Conservation (phyloP, 768 basidiomycete species). For the Dacryopinax spathularia region DNA sequence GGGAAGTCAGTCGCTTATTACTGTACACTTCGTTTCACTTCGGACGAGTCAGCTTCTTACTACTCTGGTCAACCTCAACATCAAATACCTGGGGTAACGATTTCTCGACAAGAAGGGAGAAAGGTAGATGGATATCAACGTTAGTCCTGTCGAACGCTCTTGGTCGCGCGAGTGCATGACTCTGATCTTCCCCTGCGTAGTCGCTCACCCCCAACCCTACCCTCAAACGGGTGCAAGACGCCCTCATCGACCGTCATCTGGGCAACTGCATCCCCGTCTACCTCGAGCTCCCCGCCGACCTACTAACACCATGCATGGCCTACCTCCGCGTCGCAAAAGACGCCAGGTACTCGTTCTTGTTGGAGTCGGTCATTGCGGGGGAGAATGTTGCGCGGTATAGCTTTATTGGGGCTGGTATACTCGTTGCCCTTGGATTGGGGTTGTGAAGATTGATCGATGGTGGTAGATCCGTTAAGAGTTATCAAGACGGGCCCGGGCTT, state of each 20-base stretch:
- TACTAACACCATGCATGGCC: conserved; percentile 92
- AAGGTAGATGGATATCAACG: not conserved
- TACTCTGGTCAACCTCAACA: not conserved
- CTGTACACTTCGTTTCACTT: too few relatives aligned
- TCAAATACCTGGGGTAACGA: too few relatives aligned
- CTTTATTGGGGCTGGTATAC: conserved; percentile 81
- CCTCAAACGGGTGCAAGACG: conserved; percentile 52
- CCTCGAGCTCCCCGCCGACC: conserved; percentile 84
- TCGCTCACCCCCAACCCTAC: conserved; percentile 50
- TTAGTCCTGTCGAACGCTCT: not conserved
- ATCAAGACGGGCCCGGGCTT: conserved; percentile 77
- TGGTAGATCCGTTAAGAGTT: conserved; percentile 79
- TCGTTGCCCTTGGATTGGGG: not conserved
- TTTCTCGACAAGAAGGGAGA: not conserved
- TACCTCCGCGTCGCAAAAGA: conserved; percentile 87
- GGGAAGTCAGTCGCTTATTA: not conserved
- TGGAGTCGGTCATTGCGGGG: conserved; percentile 84
- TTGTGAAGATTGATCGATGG: not conserved
- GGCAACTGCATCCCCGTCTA: conserved; percentile 92
- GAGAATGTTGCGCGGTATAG: conserved; percentile 88
- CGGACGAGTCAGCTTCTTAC: not conserved
- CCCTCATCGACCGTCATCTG: conserved; percentile 63
- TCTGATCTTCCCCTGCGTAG: conserved; percentile 7
- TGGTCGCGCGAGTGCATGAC: not conserved
- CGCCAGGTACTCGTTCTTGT: conserved; percentile 84